Evolutionary conservation across 352 stramenopile species (phyloP), one percentile per base, ranked within the genome.

Genomic region (Globisporangium carolinianum): DNA sequence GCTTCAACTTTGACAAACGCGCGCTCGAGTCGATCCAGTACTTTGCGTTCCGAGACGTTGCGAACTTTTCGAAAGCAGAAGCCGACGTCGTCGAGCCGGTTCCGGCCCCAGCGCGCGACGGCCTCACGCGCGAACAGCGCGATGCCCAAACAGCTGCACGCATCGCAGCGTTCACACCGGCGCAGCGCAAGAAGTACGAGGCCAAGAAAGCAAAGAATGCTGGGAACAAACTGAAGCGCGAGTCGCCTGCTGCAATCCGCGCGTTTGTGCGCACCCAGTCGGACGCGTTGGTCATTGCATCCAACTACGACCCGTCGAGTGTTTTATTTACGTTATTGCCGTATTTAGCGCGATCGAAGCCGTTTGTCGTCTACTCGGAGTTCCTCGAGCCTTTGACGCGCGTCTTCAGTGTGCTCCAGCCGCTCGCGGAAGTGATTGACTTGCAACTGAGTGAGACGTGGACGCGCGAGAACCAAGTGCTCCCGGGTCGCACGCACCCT

Each of bases 291-390:
- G 78, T 98, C 52, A 91, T 98, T 51, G 91, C 88, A 15, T 80
- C 76, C 12, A 82, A 93, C 58, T 97, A 96, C 71, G 87, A 98
- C 65, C 89, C 94, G 6, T 85, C 91, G 60, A 69, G 67, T 38
- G 71, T 93, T 42, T 66, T 98, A 6, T 68, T 96, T n/a, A 69
- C 76, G 39, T 59, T 98, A 50, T 65, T 98, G 47, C 89, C 89
- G 24, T 97, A 94, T 62, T 73, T 98, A 36, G 83, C 75, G 32
- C 80, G 83, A 17, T 97, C 88, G 5, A 96, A 92, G 57, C 91
- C 94, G 3, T 98, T 98, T 71, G 92, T 98, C n/a, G 74, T 98
- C 17, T 98, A 96, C 75, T 96, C 79, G 41, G 94, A 98, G 75
- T 97, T 93, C 67, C 75, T 98, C 5, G 83, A 93, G 75, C 90